phyloP scores from a whole-genome alignment of 768 basidiomycete species.

The Rhizopogon vulgaris region DNA sequence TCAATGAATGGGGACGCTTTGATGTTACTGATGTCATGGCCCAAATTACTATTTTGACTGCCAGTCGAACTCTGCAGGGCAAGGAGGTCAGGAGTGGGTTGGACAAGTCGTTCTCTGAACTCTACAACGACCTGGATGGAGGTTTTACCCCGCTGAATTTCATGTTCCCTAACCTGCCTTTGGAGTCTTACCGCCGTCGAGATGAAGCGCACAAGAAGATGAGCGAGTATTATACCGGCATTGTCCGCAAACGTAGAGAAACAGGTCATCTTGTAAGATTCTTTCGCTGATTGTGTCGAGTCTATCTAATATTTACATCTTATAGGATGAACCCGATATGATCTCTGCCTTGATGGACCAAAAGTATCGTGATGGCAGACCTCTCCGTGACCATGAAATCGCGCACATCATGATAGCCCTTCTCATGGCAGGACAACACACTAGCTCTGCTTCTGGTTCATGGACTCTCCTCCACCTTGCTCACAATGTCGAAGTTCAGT shows the following conservation, averaged over 20 bases:
- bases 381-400: conserved; percentile 82
- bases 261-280: conserved; percentile 33
- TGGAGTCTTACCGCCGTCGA: conserved; percentile 83
- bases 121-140: conserved; percentile 87
- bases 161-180: conserved; percentile 88
- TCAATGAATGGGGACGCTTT: conserved; percentile 75
- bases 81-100: conserved; percentile 75
- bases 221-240: conserved; percentile 87
- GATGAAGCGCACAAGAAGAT: conserved; percentile 90
- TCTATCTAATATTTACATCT: conserved; percentile 1
- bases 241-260: conserved; percentile 68
- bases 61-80: conserved; percentile 90
- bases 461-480: conserved; percentile 91
- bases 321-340: conserved; percentile 82
- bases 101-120: conserved; percentile 78
- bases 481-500: conserved; percentile 67
- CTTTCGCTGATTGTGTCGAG: background rate
- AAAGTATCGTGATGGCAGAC: conserved; percentile 74
- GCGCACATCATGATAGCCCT: conserved; percentile 99
- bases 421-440: conserved; percentile 99
- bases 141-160: conserved; percentile 97
- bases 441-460: conserved; percentile 85
- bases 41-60: conserved; percentile 93
- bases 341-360: conserved; percentile 81
- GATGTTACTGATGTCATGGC: conserved; percentile 67